Evolutionary conservation across 192 early-diverging fungal genomes (phyloP).

Genomic region (Coemansia sp.): DNA sequence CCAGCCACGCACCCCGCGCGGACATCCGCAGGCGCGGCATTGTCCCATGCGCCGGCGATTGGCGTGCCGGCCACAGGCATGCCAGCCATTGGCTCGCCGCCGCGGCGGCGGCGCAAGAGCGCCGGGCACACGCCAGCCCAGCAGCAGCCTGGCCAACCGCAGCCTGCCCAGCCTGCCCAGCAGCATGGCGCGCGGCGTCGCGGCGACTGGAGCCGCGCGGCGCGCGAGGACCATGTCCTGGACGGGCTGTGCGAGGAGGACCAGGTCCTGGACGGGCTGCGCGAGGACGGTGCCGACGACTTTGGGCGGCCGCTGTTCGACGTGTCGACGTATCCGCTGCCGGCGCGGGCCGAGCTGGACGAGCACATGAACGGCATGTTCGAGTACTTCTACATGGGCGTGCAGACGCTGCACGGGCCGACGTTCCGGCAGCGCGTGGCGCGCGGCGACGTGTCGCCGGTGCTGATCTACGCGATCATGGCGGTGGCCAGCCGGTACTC

Average conservation of each 20-base stretch:
- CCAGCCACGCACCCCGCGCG: too few species aligned
- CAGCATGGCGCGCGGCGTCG: not conserved
- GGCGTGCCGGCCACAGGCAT: too few species aligned
- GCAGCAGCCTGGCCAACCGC: not conserved
- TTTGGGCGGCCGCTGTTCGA: conserved; percentile 46
- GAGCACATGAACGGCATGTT: conserved; percentile 50
- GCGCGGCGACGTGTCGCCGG: conserved; percentile 31
- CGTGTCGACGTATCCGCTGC: conserved; percentile 29
- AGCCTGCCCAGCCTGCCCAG: too few species aligned
- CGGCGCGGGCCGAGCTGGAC: conserved; percentile 21
- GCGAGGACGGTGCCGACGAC: conserved; percentile 30
- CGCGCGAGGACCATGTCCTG: conserved; percentile 34
- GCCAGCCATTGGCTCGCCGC: too few species aligned
- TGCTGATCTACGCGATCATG: conserved; percentile 50
- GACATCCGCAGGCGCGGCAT: too few species aligned
- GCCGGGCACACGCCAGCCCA: not conserved
- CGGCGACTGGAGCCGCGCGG: conserved; percentile 24
- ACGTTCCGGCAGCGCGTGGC: conserved; percentile 36
- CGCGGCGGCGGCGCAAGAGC: not conserved
- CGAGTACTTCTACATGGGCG: conserved; percentile 53
- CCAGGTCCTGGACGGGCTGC: conserved; percentile 34
- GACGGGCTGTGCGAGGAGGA: conserved; percentile 43
- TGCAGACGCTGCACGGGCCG: conserved; percentile 39
- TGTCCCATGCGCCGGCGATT: too few species aligned
- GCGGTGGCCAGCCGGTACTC: conserved; percentile 50